Percentiles rank a stretch among this genome's conserved stretches.
phyloP scores from a whole-genome alignment of 805 yeast genomes.

The Yarrowia osloensis region DNA sequence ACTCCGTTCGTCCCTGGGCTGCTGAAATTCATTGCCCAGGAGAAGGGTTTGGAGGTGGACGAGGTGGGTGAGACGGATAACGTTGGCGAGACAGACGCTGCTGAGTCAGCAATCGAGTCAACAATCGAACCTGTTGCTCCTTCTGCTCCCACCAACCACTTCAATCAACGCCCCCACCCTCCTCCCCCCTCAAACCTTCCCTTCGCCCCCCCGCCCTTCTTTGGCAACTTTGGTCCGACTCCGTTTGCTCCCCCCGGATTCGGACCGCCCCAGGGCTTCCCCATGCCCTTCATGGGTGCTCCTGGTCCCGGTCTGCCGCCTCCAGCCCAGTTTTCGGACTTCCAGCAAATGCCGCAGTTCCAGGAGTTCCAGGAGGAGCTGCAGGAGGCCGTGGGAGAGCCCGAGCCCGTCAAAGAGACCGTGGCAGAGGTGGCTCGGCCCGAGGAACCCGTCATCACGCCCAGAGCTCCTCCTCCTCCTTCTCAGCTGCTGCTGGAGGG shows the following conservation, averaged over 20 bases:
- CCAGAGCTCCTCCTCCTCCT: slow-evolving; percentile 33
- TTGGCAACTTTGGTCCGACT: neutral
- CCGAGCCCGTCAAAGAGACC: neutral
- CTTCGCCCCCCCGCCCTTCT: slow-evolving; percentile 26
- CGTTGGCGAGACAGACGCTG: slow-evolving; percentile 36
- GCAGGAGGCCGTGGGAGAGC: slow-evolving; percentile 18
- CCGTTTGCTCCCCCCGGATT: slow-evolving; percentile 7
- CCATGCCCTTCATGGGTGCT: slow-evolving; percentile 18
- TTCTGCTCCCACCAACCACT: neutral
- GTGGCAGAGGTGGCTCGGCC: neutral
- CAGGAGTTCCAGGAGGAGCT: slow-evolving; percentile 26
- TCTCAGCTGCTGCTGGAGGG: slow-evolving; percentile 22
- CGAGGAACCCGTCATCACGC: neutral
- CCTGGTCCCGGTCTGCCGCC: slow-evolving; percentile 28
- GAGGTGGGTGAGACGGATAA: neutral
- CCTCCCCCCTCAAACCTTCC: slow-evolving; percentile 25
- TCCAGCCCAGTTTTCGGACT: slow-evolving; percentile 21
- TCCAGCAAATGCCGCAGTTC: slow-evolving; percentile 22
- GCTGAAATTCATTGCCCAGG: slow-evolving; percentile 40
- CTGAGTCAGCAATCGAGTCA: slow-evolving; percentile 33
- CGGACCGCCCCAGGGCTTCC: slow-evolving; percentile 25
- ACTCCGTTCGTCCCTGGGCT: slow-evolving; percentile 45
- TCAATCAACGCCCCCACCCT: neutral
- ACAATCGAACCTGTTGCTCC: neutral
- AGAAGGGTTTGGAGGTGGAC: slow-evolving; percentile 36